Conservation (phyloP, 352 stramenopile genomes). For the Phytophthora ramorum region DNA sequence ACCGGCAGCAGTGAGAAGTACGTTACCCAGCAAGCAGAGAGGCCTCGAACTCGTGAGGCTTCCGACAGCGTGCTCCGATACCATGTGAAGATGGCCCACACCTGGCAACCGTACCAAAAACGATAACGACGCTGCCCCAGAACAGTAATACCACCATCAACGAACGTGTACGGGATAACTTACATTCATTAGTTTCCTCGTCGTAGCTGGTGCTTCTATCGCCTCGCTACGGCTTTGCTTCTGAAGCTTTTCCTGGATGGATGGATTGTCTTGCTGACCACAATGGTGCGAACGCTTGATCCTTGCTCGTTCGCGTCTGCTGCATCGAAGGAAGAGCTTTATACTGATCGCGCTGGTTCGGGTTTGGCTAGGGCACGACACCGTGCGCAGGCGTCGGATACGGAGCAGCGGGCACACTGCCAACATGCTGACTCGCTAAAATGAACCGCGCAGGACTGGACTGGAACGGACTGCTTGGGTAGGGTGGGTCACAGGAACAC, state of each 20-base stretch:
- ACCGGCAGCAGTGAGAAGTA: conserved; percentile 4
- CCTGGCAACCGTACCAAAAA: conserved; percentile 48
- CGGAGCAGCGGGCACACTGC: conserved; percentile 15
- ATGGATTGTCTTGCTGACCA: conserved; percentile 39
- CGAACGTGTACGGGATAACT: conserved; percentile 33
- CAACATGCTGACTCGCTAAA: conserved; percentile 19
- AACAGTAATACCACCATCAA: background rate
- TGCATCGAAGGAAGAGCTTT: conserved; percentile 42
- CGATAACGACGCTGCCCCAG: conserved; percentile 7
- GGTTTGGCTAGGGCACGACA: conserved; percentile 17
- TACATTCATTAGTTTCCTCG: conserved; percentile 40
- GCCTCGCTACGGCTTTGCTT: conserved; percentile 32
- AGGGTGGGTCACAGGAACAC: conserved; percentile 26
- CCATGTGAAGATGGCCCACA: conserved; percentile 71
- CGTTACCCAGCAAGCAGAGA: conserved; percentile 14
- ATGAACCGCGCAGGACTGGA: conserved; percentile 37
- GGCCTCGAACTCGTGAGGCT: conserved; percentile 12
- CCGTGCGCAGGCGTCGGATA: conserved; percentile 14
- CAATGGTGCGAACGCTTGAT: conserved; percentile 28
- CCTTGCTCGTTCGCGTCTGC: conserved; percentile 30
- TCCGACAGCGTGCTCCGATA: conserved; percentile 49
- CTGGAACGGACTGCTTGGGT: conserved; percentile 30
- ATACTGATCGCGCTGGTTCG: conserved; percentile 25
- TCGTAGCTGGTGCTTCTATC: conserved; percentile 40
- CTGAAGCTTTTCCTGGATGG: conserved; percentile 28